Conservation (phyloP, 2,329 filamentous ascomycete species). For the Didymella pinodella region DNA sequence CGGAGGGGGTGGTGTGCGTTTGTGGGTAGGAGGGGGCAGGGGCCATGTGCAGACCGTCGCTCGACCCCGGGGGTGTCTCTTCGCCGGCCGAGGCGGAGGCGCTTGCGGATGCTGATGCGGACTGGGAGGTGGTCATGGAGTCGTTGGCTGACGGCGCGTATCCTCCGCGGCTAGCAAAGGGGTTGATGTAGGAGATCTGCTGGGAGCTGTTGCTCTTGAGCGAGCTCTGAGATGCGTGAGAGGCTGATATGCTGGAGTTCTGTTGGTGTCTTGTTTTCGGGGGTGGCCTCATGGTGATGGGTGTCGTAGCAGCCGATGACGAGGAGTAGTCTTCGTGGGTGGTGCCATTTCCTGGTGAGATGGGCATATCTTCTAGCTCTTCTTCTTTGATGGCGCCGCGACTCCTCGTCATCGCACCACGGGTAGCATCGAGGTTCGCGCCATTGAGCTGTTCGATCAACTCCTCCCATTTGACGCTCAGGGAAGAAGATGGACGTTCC, state of each 20-base stretch:
- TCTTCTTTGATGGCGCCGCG: constrained; percentile 39
- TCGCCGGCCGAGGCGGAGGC: constrained; percentile 45
- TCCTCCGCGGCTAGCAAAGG: constrained; percentile 32
- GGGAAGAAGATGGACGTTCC: constrained; percentile 58
- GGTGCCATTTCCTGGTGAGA: constrained; percentile 32
- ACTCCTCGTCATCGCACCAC: constrained; percentile 46
- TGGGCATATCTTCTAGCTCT: constrained; percentile 34
- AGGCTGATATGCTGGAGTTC: constrained; percentile 44
- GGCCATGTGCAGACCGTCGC: constrained; percentile 48
- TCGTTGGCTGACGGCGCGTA: constrained; percentile 39
- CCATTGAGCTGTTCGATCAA: constrained; percentile 58
- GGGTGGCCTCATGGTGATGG: constrained; percentile 45
- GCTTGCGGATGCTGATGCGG: constrained; percentile 41
- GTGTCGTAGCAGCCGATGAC: constrained; percentile 45
- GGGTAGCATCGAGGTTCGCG: constrained; percentile 40
- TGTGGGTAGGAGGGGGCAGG: constrained; percentile 42
- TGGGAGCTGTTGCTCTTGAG: constrained; percentile 40
- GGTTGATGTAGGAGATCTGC: constrained; percentile 35
- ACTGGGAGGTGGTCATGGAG: constrained; percentile 36
- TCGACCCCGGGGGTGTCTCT: constrained; percentile 48
- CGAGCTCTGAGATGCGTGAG: constrained; percentile 44
- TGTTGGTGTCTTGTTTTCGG: constrained; percentile 43
- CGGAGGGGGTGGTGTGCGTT: constrained; percentile 37
- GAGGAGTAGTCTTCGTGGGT: constrained; percentile 41
- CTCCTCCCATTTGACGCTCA: constrained; percentile 62